phyloP scores from a whole-genome alignment of 2,329 filamentous ascomycete species.

The Hypoxylon rubiginosum region DNA sequence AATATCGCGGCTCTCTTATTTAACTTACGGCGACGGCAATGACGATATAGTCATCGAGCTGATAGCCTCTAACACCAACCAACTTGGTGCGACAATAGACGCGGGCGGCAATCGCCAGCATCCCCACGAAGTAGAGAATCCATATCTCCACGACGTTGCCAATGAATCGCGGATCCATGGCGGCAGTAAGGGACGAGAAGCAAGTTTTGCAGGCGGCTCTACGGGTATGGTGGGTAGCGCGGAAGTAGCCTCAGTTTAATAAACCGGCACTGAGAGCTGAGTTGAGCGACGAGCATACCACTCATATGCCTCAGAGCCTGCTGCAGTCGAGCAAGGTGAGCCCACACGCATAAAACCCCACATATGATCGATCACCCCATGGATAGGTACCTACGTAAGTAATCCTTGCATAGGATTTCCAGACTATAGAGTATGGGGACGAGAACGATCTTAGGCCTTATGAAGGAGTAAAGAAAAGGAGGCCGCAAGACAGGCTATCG shows the following conservation, averaged over 20 bases:
- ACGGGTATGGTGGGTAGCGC: conserved; percentile 8
- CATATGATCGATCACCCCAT: conserved; percentile 8
- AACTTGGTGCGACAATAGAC: conserved; percentile 52
- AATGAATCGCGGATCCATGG: conserved; percentile 9
- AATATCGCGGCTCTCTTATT: conserved; percentile 20
- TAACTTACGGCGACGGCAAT: conserved; percentile 27
- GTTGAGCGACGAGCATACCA: neutral
- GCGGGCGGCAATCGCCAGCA: conserved; percentile 50
- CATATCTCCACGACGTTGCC: conserved; percentile 53
- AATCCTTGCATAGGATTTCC: neutral
- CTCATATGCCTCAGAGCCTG: neutral
- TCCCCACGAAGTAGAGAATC: conserved; percentile 54
- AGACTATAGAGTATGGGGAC: neutral
- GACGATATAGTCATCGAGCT: conserved; percentile 54
- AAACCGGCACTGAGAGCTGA: neutral
- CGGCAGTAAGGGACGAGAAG: conserved; percentile 9
- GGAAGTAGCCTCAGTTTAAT: conserved; percentile 15
- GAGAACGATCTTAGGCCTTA: neutral
- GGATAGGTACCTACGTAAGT: neutral
- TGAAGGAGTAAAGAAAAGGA: conserved; percentile 1
- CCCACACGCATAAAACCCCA: conserved; percentile 1
- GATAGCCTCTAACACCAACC: conserved; percentile 51
- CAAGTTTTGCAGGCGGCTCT: neutral
- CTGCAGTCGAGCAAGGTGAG: neutral
- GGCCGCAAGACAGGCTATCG: neutral